phyloP scores from a whole-genome alignment of 495 filamentous ascomycete genomes.

The Platismatia glauca region DNA sequence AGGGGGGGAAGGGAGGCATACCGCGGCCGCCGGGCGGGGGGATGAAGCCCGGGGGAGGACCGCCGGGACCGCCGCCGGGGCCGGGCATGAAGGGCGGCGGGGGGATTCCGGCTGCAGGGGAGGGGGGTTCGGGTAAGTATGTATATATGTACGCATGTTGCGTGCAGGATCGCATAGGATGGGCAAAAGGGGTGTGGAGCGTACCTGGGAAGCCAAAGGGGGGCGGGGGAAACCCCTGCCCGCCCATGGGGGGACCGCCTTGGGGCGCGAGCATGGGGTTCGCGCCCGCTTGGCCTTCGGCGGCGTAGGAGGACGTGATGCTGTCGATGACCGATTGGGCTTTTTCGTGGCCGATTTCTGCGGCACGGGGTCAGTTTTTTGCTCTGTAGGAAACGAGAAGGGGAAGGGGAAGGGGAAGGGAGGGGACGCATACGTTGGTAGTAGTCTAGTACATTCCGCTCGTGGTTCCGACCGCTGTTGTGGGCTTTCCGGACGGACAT shows the following conservation, averaged over 20 bases:
- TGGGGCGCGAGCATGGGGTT: slow-evolving; percentile 71
- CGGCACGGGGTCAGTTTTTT: slow-evolving; percentile 2
- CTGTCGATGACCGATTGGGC: slow-evolving; percentile 96
- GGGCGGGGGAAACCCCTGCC: slow-evolving; percentile 34
- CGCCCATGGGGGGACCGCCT: slow-evolving; percentile 26
- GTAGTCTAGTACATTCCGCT: slow-evolving; percentile 95
- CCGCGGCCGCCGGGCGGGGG: slow-evolving; percentile 51
- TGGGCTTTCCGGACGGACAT: slow-evolving; percentile 99
- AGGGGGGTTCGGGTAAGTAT: too few species aligned
- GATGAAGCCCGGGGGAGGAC: slow-evolving; percentile 33
- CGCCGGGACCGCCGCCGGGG: slow-evolving; percentile 31
- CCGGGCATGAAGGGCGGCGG: slow-evolving; percentile 47
- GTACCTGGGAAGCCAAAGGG: slow-evolving; percentile 51
- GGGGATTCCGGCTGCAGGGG: slow-evolving; percentile 41
- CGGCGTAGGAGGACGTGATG: slow-evolving; percentile 89
- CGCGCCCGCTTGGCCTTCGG: slow-evolving; percentile 75
- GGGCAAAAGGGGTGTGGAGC: neutral
- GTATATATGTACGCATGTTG: too few species aligned
- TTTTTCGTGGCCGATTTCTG: slow-evolving; percentile 97
- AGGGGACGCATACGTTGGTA: slow-evolving; percentile 69
- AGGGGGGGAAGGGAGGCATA: slow-evolving; percentile 57
- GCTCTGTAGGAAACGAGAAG: neutral
- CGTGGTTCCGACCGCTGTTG: slow-evolving; percentile 90
- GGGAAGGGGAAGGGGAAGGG: neutral
- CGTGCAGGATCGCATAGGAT: neutral